Evolutionary conservation across 306 rosid genomes (phyloP).

Genomic region (Rosa multiflora): DNA sequence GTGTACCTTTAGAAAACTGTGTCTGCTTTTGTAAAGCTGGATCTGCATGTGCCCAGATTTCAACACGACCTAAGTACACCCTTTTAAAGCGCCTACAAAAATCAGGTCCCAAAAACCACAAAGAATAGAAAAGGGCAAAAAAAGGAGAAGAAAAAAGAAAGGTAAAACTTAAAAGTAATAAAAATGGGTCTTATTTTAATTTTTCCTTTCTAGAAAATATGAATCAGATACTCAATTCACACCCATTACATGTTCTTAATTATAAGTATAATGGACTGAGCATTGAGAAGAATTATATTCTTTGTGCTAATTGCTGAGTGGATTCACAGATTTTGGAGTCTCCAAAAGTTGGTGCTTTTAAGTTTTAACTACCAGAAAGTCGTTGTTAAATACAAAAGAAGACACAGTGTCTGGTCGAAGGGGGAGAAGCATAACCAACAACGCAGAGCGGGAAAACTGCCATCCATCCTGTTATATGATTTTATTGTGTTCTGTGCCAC

Average conservation of each 20-base stretch:
- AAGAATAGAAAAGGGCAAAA: too few relatives aligned
- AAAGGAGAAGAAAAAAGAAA: background rate
- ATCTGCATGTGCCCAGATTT: constrained; percentile 2
- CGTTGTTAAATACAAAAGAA: constrained; percentile 20
- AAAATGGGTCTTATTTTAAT: background rate
- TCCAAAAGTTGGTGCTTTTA: constrained; percentile 24
- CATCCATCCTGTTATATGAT: background rate
- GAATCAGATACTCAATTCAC: background rate
- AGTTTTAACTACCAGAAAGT: constrained; percentile 30
- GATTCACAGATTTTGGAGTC: constrained; percentile 25
- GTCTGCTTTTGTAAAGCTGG: background rate
- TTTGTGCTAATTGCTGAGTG: constrained; percentile 22
- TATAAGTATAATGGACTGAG: too few relatives aligned
- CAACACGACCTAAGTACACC: background rate
- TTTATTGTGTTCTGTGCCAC: background rate
- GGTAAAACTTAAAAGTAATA: too few relatives aligned
- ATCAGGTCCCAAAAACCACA: too few relatives aligned
- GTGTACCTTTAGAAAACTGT: background rate
- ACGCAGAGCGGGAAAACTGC: background rate
- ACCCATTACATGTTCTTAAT: background rate
- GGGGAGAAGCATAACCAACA: too few relatives aligned
- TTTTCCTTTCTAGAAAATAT: background rate
- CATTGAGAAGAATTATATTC: background rate
- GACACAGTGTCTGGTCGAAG: too few relatives aligned
- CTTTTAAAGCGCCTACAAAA: too few relatives aligned